phyloP scores from a whole-genome alignment of 225 moss, liverwort and hornwort genomes.

The Ulota crispa region DNA sequence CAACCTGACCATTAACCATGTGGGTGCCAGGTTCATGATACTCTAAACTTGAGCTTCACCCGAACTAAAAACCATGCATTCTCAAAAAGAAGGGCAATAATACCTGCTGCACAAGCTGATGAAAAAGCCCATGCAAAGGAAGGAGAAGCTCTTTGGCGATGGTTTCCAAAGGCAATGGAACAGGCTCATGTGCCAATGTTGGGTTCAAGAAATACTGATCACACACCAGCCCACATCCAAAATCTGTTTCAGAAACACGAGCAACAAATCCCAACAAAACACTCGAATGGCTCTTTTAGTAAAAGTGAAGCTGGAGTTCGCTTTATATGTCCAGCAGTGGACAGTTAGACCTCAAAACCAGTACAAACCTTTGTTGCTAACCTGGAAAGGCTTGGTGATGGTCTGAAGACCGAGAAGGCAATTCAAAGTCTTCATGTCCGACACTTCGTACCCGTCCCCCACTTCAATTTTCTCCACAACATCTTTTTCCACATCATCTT shows the following conservation, averaged over 20 bases:
- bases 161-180: slow-evolving; percentile 70
- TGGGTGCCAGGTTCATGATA: neutral
- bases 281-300: neutral
- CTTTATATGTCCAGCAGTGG: no score
- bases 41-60: neutral
- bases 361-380: slow-evolving; percentile 6
- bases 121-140: slow-evolving; percentile 72
- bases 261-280: neutral
- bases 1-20: slow-evolving; percentile 51
- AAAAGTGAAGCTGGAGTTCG: neutral
- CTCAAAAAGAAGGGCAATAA: neutral
- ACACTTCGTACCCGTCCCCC: slow-evolving; percentile 42
- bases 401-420: slow-evolving; percentile 73
- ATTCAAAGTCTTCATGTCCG: slow-evolving; percentile 69
- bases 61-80: neutral
- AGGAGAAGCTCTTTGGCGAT: slow-evolving; percentile 69
- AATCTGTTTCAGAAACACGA: neutral
- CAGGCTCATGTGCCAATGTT: slow-evolving; percentile 76
- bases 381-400: slow-evolving; percentile 82
- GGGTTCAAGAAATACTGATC: slow-evolving; percentile 80
- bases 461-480: slow-evolving; percentile 47
- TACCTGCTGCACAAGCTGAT: slow-evolving; percentile 86
- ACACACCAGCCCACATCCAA: slow-evolving; percentile 6
- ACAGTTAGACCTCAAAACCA: neutral
- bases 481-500: slow-evolving; percentile 34